Evolutionary conservation across 345 rosid species (phyloP).

Genomic region (Camelina sativa): DNA sequence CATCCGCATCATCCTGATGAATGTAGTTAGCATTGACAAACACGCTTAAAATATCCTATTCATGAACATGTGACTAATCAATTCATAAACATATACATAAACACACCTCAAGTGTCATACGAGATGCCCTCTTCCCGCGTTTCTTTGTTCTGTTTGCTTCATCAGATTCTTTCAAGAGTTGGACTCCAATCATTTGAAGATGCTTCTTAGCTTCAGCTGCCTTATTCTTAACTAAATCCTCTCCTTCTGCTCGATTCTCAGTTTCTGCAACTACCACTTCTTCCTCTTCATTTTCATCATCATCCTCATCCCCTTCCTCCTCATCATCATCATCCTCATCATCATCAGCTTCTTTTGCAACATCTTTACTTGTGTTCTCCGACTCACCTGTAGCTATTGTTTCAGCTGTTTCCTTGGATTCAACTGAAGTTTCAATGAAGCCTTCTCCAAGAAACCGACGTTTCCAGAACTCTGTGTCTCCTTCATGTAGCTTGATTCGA

Average conservation of each 20-base stretch:
- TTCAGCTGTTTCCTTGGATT: conserved; percentile 52
- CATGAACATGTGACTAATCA: conserved; percentile 18
- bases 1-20: conserved; percentile 78
- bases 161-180: conserved; percentile 82
- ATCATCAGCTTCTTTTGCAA: conserved; percentile 53
- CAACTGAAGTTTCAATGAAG: conserved; percentile 54
- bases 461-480: conserved; percentile 96
- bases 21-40: conserved; percentile 21
- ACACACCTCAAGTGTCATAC: conserved; percentile 68
- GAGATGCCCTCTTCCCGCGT: conserved; percentile 65
- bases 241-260: conserved; percentile 62
- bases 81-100: conserved; percentile 8
- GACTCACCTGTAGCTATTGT: conserved; percentile 53
- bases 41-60: conserved; percentile 16
- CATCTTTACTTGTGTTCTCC: conserved; percentile 67
- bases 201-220: conserved; percentile 81
- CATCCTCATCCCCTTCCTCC: conserved; percentile 59
- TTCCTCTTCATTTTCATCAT: conserved; percentile 59
- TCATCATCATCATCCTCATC: conserved; percentile 50
- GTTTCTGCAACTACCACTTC: conserved; percentile 69
- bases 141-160: conserved; percentile 62
- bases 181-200: conserved; percentile 95
- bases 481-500: conserved; percentile 85
- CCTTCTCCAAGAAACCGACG: conserved; percentile 93
- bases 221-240: conserved; percentile 69